Base-by-base conservation (phyloP, 257 asterid genomes). In the Orobanche coerulescens region DNA sequence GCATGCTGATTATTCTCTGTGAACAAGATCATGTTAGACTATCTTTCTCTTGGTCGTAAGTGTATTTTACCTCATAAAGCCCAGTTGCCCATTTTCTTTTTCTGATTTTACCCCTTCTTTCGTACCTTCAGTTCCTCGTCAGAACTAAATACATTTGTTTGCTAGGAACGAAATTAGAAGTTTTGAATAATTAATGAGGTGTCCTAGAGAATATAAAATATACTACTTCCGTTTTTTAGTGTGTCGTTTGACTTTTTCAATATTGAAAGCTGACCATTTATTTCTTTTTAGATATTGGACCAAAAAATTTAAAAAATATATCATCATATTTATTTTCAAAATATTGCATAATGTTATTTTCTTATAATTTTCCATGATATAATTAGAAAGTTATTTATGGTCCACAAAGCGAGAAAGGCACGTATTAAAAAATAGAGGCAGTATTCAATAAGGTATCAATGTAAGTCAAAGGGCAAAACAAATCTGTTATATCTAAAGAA, bases 31-130 rank as follows among this genome's bases (percentile, higher is more conserved):
- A 30, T 48, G 19, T 24, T 28, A 19, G 52, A 24, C 14, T 37
- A 12, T 40, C 19, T 11, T 18, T 33, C 48, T 58, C 36, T 37
- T 58, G 51, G 50, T 26, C 53, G 1, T 43, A 42, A 26, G 52
- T 73, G 58, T 56, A 22, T 60, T 20, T 52, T 11, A 48, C 60
- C 66, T 62, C 56, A 19, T 44, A 65, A 15, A 34, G 30, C 15
- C 64, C 23, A 57, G 12, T 7, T 30, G 9, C 42, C n/a, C 25
- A 24, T 5, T 47, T 46, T n/a, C n/a, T 46, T 25, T 51, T 62
- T 8, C 59, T 40, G 4, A 55, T 49, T 10, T 43, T 9, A 24
- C 37, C 43, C 68, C 5, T 28, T 33, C 44, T 64, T 16, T 39
- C 55, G 34, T 20, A 13, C 71, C 34, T 34, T 44, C 56, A 8